Evolutionary conservation across 331 rosid genomes (phyloP), one percentile per base, ranked within the genome.

Genomic region (Malus hybrid): DNA sequence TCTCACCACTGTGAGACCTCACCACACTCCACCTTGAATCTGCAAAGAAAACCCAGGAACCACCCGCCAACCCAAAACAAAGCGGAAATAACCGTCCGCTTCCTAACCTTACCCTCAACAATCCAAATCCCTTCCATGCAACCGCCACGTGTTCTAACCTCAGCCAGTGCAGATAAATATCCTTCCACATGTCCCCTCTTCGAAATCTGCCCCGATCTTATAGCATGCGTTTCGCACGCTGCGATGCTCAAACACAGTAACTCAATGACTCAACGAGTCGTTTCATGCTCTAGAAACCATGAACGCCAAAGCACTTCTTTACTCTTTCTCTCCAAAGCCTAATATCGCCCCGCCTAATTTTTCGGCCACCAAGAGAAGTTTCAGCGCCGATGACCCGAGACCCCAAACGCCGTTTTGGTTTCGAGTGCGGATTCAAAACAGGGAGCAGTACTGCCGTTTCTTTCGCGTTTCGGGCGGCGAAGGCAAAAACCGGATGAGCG

Each of bases 281-380:
- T 71, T 64, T 57, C 56, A 74, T 61, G 67, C 57, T 13, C 65
- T 14, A 11, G 15, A 56, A 77, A 62, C 85, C 87, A 93, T 93
- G 97, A 86, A 72, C 87, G 80, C 88, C 85, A 82, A 88, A 86
- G 93, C 93, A 66, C 82, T 94, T 32, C 79, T 92, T 32, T 81
- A 69, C 80, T 82, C 96, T 9, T 87, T 83, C 61, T 83, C 93
- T 27, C 87, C 85, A 3, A 73, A 74, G 15, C 85, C 86, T 18
- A 80, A 46, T 24, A 9, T 67, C 4, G 20, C 19, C 33, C 80
- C 85, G 1, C 71, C 83, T 29, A 73, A 80, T 48, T n/a, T 52
- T 66, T n/a, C 86, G 6, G 19, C 22, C 24, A 72, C 77, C 62
- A 86, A 79, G 65, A 80, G 73, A 46, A 46, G 33, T 55, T 29